Evolutionary conservation across 2,329 filamentous ascomycete genomes (phyloP), one percentile per base, ranked within the genome.

Genomic region (Trichophyton verrucosum): DNA sequence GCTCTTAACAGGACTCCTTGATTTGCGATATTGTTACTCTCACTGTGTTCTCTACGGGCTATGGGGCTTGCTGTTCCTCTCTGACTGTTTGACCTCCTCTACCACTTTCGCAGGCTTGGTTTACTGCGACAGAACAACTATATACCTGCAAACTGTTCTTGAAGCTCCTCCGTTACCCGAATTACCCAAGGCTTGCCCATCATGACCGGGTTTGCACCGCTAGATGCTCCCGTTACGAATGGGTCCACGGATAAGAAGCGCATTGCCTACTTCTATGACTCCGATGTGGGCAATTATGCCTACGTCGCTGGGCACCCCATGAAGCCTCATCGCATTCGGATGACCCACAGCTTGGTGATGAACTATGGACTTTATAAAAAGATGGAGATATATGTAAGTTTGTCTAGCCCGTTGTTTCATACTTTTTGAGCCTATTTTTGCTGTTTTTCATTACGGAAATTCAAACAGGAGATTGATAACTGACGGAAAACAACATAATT

Each of bases 211-310:
- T 78, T 76, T 70, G 80, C 75, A 66, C 83, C 78, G 62, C 74
- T 83, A 65, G 84, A 82, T 70, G 73, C 76, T 66, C 76, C 75
- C 64, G 76, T 75, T 62, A 67, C 74, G 27, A 81, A 82, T 72
- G 78, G 78, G 59, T 70, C 77, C 53, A 76, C 76, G 27, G 77
- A 75, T 67, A 81, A 82, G 72, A 95, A 94, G 77, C 90, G 92
- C 72, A 89, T 97, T 62, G 92, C 92, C 61, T 97, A 97, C 77
- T 97, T 97, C 75, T 97, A 97, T 81, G 92, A 97, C 72, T 95
- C 89, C 2, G 92, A 97, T 76, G 94, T 97, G 71, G 92, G 92
- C 66, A 97, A 97, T 75, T 97, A 96, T 79, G 91, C 92, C 72
- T 97, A 97, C 71, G 90, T 95, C 61, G 80, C 82, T 11, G 82